Evolutionary conservation across 1,139 yeast species (phyloP), one percentile per base, ranked within the genome.

Genomic region (Yueomyces sp.): DNA sequence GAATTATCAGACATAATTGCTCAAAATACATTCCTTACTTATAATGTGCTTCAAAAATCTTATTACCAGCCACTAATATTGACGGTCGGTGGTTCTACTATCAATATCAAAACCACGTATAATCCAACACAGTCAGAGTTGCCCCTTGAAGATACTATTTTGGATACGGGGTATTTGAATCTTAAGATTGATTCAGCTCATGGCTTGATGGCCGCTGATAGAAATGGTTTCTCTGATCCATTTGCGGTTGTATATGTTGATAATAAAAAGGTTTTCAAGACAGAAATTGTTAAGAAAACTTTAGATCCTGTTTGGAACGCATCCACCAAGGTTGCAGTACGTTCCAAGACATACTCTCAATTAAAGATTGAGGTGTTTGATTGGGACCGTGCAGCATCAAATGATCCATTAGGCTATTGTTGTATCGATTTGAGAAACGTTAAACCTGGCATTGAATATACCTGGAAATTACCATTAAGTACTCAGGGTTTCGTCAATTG

Each of bases 151-250:
- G 91, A 81, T 54, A 71, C 82, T 6, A 70, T 81, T 45, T 60
- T 69, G 51, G 89, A 82, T 57, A 81, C 84, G 33, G 93, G 93
- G 52, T 52, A 66, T 12, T 59, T 81, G 42, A 67, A 69, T 42
- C 60, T 82, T 51, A 78, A 76, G 38, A 64, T 82, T 42, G 54
- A 78, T 37, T 68, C 73, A 40, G 91, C 78, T 26, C 68, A 68
- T 29, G 63, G 68, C 44, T 61, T 82, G 48, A 59, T 60, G 42
- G 62, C 86, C 12, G 81, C 75, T 40, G 93, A 82, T 57, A 64
- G 75, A 46, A 80, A 79, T 54, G 91, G 91, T 46, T 78, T 78
- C 52, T 78, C 89, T 3, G 93, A 82, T 65, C 91, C 93, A 45
- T 74, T 69, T 54, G 72, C 71, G 41, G 62, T 63, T 12, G 60